Evolutionary conservation across 208 protist species (phyloP), one percentile per base, ranked within the genome.

Genomic region (Trypanosoma mega): DNA sequence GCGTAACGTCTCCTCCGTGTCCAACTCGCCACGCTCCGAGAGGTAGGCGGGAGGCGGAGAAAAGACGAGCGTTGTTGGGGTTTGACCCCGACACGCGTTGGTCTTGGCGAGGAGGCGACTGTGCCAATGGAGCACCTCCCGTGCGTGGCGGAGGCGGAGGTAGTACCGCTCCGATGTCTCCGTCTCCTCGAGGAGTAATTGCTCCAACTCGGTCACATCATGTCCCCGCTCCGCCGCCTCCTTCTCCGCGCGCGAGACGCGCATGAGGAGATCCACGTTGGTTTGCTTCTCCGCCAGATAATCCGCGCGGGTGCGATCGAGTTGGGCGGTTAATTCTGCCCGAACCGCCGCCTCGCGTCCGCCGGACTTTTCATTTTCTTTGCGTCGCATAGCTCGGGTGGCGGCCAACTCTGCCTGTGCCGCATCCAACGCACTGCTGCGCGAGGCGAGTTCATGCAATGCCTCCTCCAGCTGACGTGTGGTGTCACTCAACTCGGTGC

Each of bases 251-350:
- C 72, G 50, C 14, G 76, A 75, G 6, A 86, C 65, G 3, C 74
- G 81, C 55, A 90, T 44, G 12, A 93, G 73, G n/a, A 93, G 59
- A 49, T 87, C 53, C 5, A 90, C 77, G 33, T 84, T 93, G n/a
- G 66, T 58, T 53, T 85, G 77, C 66, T 93, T 93, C 52, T 93
- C 85, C 21, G 60, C 47, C 9, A 87, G 63, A 70, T 93, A 93
- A 41, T 74, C 78, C 47, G 36, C 66, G 20, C 80, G 81, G 27
- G 65, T 54, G 26, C 77, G 48, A 18, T 74, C 62, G 3, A 89
- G 65, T 58, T 93, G 77, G 18, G 68, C 52, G 8, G 48, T 55
- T 29, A 78, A 23, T 30, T 34, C 30, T n/a, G 9, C 14, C 31
- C 56, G 57, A 11, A 21, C 26, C 26, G 50, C 55, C 5, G 37